Conservation (phyloP, 129 eudicot genomes). For the Flaveria bidentis region DNA sequence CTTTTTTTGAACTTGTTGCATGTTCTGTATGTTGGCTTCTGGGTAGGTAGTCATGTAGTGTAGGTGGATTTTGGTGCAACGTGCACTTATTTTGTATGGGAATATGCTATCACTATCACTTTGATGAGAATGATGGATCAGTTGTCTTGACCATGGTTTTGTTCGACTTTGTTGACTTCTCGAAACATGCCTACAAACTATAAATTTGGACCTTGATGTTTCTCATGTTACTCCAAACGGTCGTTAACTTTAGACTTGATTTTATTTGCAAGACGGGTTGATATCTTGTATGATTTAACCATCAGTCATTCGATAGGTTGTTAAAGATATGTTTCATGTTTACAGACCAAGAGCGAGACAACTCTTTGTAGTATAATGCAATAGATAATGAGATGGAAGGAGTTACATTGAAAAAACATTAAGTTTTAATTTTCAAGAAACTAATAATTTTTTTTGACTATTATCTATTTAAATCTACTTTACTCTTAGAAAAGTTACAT, state of each 20-base stretch:
- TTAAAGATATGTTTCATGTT: neutral
- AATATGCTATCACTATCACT: constrained; percentile 11
- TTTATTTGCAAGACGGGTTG: neutral
- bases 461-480: too few species aligned
- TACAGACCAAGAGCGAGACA: too few species aligned
- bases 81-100: constrained; percentile 1
- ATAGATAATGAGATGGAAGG: too few species aligned
- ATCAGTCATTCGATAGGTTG: neutral
- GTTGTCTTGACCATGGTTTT: neutral
- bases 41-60: constrained; percentile 13
- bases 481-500: too few species aligned
- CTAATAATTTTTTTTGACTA: too few species aligned
- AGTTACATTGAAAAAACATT: too few species aligned
- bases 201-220: neutral
- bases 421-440: too few species aligned
- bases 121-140: neutral
- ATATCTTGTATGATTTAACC: neutral
- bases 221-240: neutral
- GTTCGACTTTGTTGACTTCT: neutral
- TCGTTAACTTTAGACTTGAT: neutral
- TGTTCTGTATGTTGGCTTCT: constrained; percentile 16
- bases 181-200: neutral
- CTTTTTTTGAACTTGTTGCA: constrained; percentile 11
- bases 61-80: neutral
- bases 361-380: neutral